A percentile compares a stretch with the other conserved stretches of the same genome.
phyloP scores from a whole-genome alignment of 352 stramenopile species.

The Pythium dissotocum region DNA sequence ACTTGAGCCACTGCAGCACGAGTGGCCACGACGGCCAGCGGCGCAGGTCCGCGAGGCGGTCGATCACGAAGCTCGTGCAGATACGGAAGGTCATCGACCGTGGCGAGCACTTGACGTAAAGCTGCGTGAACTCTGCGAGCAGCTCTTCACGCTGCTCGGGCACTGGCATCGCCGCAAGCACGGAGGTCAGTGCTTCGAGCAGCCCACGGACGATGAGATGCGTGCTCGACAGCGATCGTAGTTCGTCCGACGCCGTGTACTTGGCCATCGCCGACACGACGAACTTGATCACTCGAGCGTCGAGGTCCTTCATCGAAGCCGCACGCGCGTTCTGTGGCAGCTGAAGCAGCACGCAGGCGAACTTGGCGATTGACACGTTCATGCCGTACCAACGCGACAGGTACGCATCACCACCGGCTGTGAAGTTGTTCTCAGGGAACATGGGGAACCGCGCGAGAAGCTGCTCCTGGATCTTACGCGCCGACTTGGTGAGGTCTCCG shows the following conservation, averaged over 20 bases:
- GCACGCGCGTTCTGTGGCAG: constrained; percentile 17
- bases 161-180: constrained; percentile 30
- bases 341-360: constrained; percentile 57
- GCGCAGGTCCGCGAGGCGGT: constrained; percentile 52
- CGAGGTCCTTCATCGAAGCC: constrained; percentile 29
- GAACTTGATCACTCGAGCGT: constrained; percentile 53
- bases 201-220: constrained; percentile 60
- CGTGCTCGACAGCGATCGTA: constrained; percentile 54
- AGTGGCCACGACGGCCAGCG: constrained; percentile 56
- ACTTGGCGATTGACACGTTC: constrained; percentile 69
- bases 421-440: constrained; percentile 50
- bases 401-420: constrained; percentile 40
- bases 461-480: constrained; percentile 49
- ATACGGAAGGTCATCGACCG: constrained; percentile 73
- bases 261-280: constrained; percentile 60
- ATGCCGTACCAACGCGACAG: constrained; percentile 72
- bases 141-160: constrained; percentile 41
- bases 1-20: constrained; percentile 71
- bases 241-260: constrained; percentile 60
- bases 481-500: constrained; percentile 33
- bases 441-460: constrained; percentile 63
- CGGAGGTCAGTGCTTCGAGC: constrained; percentile 58
- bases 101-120: constrained; percentile 67
- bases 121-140: constrained; percentile 57
- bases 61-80: constrained; percentile 71